phyloP scores from a whole-genome alignment of 2,329 filamentous ascomycete genomes.

The Parastagonospora avenae region DNA sequence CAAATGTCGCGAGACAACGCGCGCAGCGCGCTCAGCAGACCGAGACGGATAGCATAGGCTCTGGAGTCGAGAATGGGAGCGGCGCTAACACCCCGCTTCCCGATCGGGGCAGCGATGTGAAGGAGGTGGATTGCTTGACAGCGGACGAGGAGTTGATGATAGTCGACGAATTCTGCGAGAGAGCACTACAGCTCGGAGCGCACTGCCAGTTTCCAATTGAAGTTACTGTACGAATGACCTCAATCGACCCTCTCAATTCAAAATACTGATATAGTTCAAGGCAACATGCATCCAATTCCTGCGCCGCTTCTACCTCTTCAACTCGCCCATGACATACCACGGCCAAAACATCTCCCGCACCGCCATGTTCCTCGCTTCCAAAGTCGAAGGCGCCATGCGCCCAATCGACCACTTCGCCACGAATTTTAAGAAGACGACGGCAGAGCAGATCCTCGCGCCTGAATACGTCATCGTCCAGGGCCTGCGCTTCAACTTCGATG shows the following conservation, averaged over 20 bases:
- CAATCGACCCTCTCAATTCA: background rate
- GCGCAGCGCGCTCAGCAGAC: constrained; percentile 43
- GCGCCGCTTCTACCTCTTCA: constrained; percentile 92
- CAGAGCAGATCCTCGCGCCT: constrained; percentile 84
- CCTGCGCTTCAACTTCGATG: constrained; percentile 90
- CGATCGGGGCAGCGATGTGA: constrained; percentile 16
- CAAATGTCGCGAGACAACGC: constrained; percentile 59
- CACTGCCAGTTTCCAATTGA: constrained; percentile 65
- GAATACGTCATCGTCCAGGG: constrained; percentile 94
- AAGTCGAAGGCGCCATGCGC: constrained; percentile 85
- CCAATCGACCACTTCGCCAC: constrained; percentile 64
- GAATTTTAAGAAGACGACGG: constrained; percentile 60
- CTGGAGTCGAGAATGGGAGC: constrained; percentile 39
- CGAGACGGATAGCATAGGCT: constrained; percentile 32
- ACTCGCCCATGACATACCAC: constrained; percentile 95
- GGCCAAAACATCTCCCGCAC: constrained; percentile 88
- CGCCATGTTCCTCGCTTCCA: constrained; percentile 89
- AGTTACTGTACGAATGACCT: constrained; percentile 56
- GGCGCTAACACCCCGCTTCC: constrained; percentile 37
- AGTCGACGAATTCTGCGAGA: constrained; percentile 76
- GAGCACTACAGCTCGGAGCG: constrained; percentile 61
- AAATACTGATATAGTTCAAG: constrained; percentile 40
- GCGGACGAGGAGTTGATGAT: constrained; percentile 82
- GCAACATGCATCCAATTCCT: constrained; percentile 88
- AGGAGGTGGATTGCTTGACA: constrained; percentile 77